Percentiles rank a stretch among this genome's conserved stretches.
Evolutionary conservation across 1,139 yeast species (phyloP).

Genomic region (Blastobotrys ciferrii): DNA sequence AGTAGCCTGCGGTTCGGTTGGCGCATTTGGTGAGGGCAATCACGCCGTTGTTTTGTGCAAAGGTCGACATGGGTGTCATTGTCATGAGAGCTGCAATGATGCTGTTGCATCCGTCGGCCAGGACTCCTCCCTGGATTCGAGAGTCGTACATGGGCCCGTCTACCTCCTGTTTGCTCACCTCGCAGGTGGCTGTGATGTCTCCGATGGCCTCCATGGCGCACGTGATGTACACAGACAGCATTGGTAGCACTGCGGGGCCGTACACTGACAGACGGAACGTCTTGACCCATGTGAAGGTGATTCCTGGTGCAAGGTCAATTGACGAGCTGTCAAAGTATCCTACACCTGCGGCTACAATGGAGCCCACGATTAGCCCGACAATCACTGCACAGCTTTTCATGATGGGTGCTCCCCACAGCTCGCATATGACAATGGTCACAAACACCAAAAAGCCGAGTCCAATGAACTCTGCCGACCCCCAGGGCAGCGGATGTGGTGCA

Average conservation of each 20-base stretch:
- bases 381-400: conserved; percentile 93
- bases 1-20: conserved; percentile 78
- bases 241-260: conserved; percentile 81
- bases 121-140: conserved; percentile 86
- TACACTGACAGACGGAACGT: conserved; percentile 73
- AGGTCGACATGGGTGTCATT: conserved; percentile 80
- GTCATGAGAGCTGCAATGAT: conserved; percentile 62
- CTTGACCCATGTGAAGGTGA: conserved; percentile 81
- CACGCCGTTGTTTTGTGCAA: conserved; percentile 94
- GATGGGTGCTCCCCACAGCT: conserved; percentile 90
- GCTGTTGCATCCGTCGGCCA: conserved; percentile 76
- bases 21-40: conserved; percentile 90
- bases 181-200: conserved; percentile 89
- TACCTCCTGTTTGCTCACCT: conserved; percentile 79
- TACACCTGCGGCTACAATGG: conserved; percentile 88
- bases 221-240: conserved; percentile 75
- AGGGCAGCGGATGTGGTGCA: conserved; percentile 57
- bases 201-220: conserved; percentile 91
- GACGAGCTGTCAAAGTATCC: conserved; percentile 65
- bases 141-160: conserved; percentile 79
- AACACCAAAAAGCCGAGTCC: conserved; percentile 86
- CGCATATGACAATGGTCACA: conserved; percentile 67
- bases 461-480: conserved; percentile 84
- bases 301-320: conserved; percentile 75
- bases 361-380: conserved; percentile 77